phyloP scores from a whole-genome alignment of 805 yeast genomes.

The Wickerhamomyces alni region DNA sequence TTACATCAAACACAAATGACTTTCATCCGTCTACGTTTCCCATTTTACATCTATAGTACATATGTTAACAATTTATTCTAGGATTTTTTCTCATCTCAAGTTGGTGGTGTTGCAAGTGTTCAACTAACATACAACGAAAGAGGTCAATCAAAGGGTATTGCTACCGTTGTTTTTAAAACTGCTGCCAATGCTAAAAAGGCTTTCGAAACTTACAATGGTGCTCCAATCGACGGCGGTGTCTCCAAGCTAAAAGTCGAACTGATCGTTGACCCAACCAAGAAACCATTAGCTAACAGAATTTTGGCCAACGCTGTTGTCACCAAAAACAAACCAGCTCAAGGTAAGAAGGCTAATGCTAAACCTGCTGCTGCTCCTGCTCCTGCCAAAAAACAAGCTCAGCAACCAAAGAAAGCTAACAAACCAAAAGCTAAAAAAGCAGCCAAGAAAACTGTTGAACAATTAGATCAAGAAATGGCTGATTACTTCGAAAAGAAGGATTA shows the following conservation, averaged over 20 bases:
- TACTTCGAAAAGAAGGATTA: conserved; percentile 59
- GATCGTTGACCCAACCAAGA: conserved; percentile 77
- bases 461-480: conserved; percentile 98
- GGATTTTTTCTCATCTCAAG: conserved; percentile 85
- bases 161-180: conserved; percentile 73
- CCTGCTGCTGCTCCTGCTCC: conserved; percentile 7
- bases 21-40: too few species aligned
- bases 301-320: conserved; percentile 36
- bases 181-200: conserved; percentile 71
- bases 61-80: conserved; percentile 27
- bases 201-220: conserved; percentile 80
- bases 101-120: conserved; percentile 78
- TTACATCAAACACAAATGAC: too few species aligned
- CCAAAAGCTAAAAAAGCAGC: conserved; percentile 35
- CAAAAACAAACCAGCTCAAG: conserved; percentile 1
- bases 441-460: conserved; percentile 81
- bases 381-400: conserved; percentile 5
- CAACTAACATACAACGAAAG: conserved; percentile 74
- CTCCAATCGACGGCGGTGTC: conserved; percentile 88
- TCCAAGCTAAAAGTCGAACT: conserved; percentile 72
- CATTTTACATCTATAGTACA: neutral
- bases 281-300: conserved; percentile 72
- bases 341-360: conserved; percentile 7
- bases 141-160: conserved; percentile 90
- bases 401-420: conserved; percentile 15